A percentile compares a stretch with the other conserved stretches of the same genome.
phyloP scores from a whole-genome alignment of 2,329 filamentous ascomycete genomes.

The Pseudogymnoascus sp. region DNA sequence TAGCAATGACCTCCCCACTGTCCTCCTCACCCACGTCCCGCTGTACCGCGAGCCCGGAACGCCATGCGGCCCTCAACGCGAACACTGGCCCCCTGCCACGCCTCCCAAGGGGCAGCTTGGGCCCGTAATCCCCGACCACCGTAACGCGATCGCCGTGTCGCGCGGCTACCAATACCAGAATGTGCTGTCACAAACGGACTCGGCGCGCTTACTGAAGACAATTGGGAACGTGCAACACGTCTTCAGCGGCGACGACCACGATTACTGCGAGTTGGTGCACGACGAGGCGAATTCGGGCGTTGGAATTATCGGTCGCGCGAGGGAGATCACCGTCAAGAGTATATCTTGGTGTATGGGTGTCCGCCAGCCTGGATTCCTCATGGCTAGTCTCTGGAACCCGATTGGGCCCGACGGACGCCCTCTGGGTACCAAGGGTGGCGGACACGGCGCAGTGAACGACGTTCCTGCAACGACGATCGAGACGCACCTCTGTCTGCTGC shows the following conservation, averaged over 20 bases:
- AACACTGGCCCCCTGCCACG: slow-evolving; percentile 68
- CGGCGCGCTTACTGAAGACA: slow-evolving; percentile 64
- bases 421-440: slow-evolving; percentile 26
- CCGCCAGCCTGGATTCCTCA: slow-evolving; percentile 73
- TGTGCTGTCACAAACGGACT: slow-evolving; percentile 71
- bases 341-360: slow-evolving; percentile 97
- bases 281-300: slow-evolving; percentile 46
- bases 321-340: slow-evolving; percentile 91
- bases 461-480: slow-evolving; percentile 58
- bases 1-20: slow-evolving; percentile 67
- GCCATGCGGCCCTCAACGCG: slow-evolving; percentile 78
- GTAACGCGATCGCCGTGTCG: slow-evolving; percentile 69
- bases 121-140: slow-evolving; percentile 53
- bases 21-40: slow-evolving; percentile 86
- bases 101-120: slow-evolving; percentile 50
- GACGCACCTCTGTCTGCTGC: slow-evolving; percentile 82
- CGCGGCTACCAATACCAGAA: slow-evolving; percentile 95
- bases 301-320: slow-evolving; percentile 45
- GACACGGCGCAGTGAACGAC: slow-evolving; percentile 28
- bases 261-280: slow-evolving; percentile 90
- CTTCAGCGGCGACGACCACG: slow-evolving; percentile 95
- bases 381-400: slow-evolving; percentile 89
- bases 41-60: slow-evolving; percentile 75
- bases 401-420: slow-evolving; percentile 54
- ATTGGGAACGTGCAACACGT: slow-evolving; percentile 76